Evolutionary conservation across 2,329 filamentous ascomycete genomes (phyloP), one percentile per base, ranked within the genome.

Genomic region (Apiospora marii): DNA sequence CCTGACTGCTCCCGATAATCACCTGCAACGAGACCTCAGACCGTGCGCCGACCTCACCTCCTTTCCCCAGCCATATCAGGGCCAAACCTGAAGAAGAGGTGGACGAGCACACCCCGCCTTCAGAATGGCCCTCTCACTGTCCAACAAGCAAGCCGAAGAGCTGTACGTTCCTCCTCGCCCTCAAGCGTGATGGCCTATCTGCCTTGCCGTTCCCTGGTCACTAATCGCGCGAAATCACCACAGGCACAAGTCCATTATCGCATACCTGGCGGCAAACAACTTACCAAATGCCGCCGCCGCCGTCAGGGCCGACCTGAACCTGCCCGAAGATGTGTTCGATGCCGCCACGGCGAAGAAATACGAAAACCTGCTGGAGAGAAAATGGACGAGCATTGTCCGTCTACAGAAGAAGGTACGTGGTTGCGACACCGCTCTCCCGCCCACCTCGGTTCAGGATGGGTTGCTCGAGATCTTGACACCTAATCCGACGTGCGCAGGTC

Each of bases 301-400:
- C 34, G 86, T 98, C 73, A 91, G 94, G 74, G 88, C 93, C 79
- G 95, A 98, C 82, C 85, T 94, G n/a, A 88, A 88, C 71, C 88
- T 98, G 5, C 89, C 91, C 70, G 90, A 89, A 71, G 58, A 64
- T 10, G 84, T 85, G 68, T 95, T 97, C 78, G 94, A 98, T 81
- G 87, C 93, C 74, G 89, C 90, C 24, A 98, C 94, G 27, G 89
- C 92, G 70, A 98, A 98, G 86, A 98, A 97, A 84, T 98, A 98
- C 85, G 95, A 98, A 83, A 93, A 94, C 1, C 84, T 98, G 41
- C 84, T 98, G 76, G 96, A 98, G 87, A 98, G 98, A 89, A 98
- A 98, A 87, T 98, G 96, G 96, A 98, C 96, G 27, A 96, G 94
- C 79, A 93, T 98, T 41, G 95, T 98, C 79, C 90, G 96, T 74